phyloP scores from a whole-genome alignment of 1,139 yeast species.

The Kodamaea fungicola region DNA sequence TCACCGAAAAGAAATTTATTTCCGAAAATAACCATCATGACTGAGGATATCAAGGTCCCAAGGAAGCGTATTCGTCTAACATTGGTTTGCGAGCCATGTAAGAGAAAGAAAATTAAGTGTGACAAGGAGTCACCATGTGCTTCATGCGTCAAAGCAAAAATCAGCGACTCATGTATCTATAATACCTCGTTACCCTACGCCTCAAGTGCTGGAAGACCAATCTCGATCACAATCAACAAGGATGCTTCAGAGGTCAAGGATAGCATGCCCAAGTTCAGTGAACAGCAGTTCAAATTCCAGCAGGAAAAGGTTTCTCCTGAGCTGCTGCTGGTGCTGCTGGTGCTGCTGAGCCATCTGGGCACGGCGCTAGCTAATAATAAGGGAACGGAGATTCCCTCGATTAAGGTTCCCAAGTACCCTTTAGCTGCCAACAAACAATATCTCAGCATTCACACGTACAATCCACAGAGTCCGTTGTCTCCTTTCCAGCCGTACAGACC shows the following conservation, averaged over 20 bases:
- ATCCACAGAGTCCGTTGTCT: neutral
- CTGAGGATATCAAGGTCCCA: slow-evolving; percentile 1
- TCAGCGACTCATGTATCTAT: slow-evolving; percentile 5
- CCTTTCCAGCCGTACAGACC: neutral
- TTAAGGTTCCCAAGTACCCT: too few species aligned
- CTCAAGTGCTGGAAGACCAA: slow-evolving; percentile 11
- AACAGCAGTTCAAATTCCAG: neutral
- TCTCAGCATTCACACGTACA: too few species aligned
- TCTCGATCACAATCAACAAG: slow-evolving; percentile 4
- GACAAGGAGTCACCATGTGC: slow-evolving; percentile 10
- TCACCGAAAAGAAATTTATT: too few species aligned
- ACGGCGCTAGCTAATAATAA: too few species aligned
- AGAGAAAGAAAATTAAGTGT: slow-evolving; percentile 10
- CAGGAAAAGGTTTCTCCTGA: neutral
- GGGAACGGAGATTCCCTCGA: too few species aligned
- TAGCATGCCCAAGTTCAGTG: neutral
- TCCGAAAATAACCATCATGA: neutral
- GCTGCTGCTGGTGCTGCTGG: too few species aligned
- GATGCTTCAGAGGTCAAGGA: neutral
- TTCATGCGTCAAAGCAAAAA: slow-evolving; percentile 9
- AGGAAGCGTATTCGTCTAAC: slow-evolving; percentile 9
- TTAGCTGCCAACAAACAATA: too few species aligned
- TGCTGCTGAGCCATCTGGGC: too few species aligned
- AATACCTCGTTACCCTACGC: slow-evolving; percentile 9
- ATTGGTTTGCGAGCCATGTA: slow-evolving; percentile 10